phyloP scores from a whole-genome alignment of 1,284 basidiomycete species.

The Trametes hirsuta region DNA sequence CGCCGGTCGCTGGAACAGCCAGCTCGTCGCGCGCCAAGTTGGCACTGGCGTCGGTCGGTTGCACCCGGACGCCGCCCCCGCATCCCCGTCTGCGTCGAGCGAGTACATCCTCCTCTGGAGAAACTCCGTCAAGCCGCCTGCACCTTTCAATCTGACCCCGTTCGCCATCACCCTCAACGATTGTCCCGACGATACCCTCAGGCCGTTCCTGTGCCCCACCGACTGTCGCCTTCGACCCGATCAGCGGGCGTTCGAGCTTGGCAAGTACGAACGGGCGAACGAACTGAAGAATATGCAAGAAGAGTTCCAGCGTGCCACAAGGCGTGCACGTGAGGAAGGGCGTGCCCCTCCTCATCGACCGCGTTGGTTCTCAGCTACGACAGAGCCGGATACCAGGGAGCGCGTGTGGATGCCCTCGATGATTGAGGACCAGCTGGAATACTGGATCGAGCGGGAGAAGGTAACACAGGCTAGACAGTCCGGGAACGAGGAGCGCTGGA shows the following conservation, averaged over 20 bases:
- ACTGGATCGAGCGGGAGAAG: conserved; percentile 82
- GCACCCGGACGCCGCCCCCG: conserved; percentile 71
- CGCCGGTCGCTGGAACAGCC: conserved; percentile 95
- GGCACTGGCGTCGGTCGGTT: conserved; percentile 69
- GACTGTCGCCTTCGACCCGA: conserved; percentile 95
- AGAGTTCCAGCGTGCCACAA: conserved; percentile 82
- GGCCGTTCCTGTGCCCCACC: conserved; percentile 83
- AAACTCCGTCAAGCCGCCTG: conserved; percentile 84
- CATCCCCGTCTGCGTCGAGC: conserved; percentile 51
- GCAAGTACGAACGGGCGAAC: conserved; percentile 91
- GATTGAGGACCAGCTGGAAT: conserved; percentile 64
- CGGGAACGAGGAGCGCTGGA: conserved; percentile 52
- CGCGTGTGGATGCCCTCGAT: conserved; percentile 80
- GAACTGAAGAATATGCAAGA: conserved; percentile 87
- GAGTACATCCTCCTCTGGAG: conserved; percentile 90
- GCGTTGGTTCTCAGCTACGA: conserved; percentile 80
- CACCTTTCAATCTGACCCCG: conserved; percentile 94
- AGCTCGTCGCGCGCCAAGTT: conserved; percentile 85
- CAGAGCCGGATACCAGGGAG: conserved; percentile 86
- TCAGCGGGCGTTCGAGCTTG: conserved; percentile 93
- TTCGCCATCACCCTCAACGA: conserved; percentile 93
- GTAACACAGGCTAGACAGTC: conserved; percentile 53
- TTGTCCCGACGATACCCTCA: conserved; percentile 69
- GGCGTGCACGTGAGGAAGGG: conserved; percentile 81
- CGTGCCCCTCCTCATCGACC: conserved; percentile 75